Conservation (phyloP, 768 basidiomycete species). For the Hygrophorus pudorinus region DNA sequence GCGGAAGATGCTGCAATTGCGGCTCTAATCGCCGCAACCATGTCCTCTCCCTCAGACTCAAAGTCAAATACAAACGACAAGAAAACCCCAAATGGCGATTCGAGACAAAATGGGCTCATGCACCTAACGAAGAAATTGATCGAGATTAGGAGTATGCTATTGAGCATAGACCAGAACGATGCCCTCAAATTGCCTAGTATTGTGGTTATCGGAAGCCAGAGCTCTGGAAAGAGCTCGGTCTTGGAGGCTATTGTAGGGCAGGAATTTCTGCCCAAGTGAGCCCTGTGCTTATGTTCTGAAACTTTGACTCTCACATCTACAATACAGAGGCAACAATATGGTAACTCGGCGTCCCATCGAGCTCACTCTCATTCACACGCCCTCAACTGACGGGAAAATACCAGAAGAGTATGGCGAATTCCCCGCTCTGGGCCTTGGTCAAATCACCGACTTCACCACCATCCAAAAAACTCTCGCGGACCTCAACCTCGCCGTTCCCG, state of each 20-base stretch:
- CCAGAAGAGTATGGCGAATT: conserved; percentile 88
- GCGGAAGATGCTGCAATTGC: conserved; percentile 60
- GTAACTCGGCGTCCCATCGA: conserved; percentile 98
- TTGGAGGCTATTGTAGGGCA: conserved; percentile 96
- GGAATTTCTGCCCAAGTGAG: conserved; percentile 96
- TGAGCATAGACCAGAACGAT: conserved; percentile 94
- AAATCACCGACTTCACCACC: conserved; percentile 81
- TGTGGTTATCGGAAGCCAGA: conserved; percentile 97
- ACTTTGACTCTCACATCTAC: conserved; percentile 2
- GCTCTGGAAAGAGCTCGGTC: conserved; percentile 96
- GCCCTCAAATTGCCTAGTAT: conserved; percentile 92
- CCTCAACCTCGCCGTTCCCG: conserved; percentile 86
- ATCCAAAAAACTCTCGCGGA: conserved; percentile 92
- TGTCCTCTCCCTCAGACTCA: conserved; percentile 66
- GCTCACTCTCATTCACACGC: conserved; percentile 91
- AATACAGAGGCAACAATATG: conserved; percentile 93
- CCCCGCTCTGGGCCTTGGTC: conserved; percentile 80
- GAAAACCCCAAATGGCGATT: conserved; percentile 23
- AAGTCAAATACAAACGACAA: conserved; percentile 27
- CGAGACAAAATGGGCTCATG: conserved; percentile 77
- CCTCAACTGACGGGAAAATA: conserved; percentile 42
- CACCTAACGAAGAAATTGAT: conserved; percentile 91
- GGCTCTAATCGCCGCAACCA: conserved; percentile 64
- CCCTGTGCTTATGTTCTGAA: conserved; percentile 8
- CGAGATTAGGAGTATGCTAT: conserved; percentile 89